Base-by-base conservation (phyloP, 768 basidiomycete genomes). In the Austroboletus eburneus region DNA sequence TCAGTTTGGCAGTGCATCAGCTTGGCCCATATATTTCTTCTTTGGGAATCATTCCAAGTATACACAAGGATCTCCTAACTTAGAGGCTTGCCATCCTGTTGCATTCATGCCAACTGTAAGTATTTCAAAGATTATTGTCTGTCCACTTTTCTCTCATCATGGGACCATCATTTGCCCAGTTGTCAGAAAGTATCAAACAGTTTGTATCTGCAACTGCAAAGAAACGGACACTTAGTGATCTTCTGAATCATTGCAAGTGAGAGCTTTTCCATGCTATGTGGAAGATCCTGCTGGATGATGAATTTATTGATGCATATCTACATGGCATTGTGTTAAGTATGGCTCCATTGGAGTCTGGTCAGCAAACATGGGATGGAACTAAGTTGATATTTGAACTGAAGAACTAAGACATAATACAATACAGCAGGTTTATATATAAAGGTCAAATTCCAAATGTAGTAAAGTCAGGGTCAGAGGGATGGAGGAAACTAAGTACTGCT, bases 21-120 rank as follows among this genome's bases (percentile, higher is more conserved):
- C 47, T 1, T 65, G 60, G 34, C 34, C 34, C 16, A 13, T 35
- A 4, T 35, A 35, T 18, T 17, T 35, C 4, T 35, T 35, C 34
- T 35, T 35, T 35, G 34, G 34, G 7, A 35, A 35, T 18, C 34
- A 17, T 4, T 35, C 34, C 4, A 35, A 35, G 10, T 35, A 35
- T 18, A 10, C 17, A 7, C 34, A 17, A 18, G 16, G n/a, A 4
- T 17, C 5, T 35, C 16, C 34, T 2, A 10, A 35, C 17, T 35
- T 17, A 17, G 34, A 17, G n/a, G 16, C n/a, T 7, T 35, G 34
- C 13, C 34, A 35, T 18, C 34, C 34, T 4, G 17, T 35, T 7
- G 34, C 17, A 8, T 35, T 45, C 32, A 56, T 5, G 48, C 9
- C 50, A 49, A 54, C 17, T 32, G 52, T n/a, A 58, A 55, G 22